phyloP scores from a whole-genome alignment of 345 rosid genomes.

The Erucastrum elatum region DNA sequence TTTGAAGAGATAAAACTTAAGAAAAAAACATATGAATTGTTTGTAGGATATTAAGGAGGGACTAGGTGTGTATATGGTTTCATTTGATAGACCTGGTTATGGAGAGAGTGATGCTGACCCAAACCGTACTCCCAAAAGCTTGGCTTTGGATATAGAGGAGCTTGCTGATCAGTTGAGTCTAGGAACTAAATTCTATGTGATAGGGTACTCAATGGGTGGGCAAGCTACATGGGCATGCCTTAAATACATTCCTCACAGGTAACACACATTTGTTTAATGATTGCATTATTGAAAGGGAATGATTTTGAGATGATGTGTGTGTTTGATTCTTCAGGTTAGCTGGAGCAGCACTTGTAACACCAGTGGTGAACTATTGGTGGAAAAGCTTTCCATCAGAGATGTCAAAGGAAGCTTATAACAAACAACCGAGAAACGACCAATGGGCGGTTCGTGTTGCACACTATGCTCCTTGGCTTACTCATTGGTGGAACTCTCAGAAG shows the following conservation, averaged over 20 bases:
- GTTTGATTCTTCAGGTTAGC: constrained; percentile 46
- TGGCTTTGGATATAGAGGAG: constrained; percentile 66
- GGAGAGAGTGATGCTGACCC: constrained; percentile 74
- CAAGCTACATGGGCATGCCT: constrained; percentile 56
- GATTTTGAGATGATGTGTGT: background rate
- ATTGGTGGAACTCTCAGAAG: constrained; percentile 77
- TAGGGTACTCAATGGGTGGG: constrained; percentile 67
- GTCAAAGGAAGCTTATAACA: constrained; percentile 49
- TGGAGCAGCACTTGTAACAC: constrained; percentile 57
- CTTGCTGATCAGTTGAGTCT: constrained; percentile 65
- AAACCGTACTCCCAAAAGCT: constrained; percentile 50
- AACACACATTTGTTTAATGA: background rate
- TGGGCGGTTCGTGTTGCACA: constrained; percentile 68
- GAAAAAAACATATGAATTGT: background rate
- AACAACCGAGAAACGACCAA: constrained; percentile 46
- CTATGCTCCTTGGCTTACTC: constrained; percentile 58
- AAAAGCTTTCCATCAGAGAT: constrained; percentile 50
- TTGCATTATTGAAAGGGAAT: background rate
- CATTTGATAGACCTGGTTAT: constrained; percentile 73
- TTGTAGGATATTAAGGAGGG: constrained; percentile 57
- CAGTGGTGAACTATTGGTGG: constrained; percentile 67
- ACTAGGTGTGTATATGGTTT: constrained; percentile 55
- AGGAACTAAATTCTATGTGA: constrained; percentile 55
- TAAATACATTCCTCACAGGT: constrained; percentile 75
- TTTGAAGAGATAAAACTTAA: background rate